These are phyloP conservation scores for Eucalyptus sideroxylon DNA, from an alignment of 345 rosid genomes.

Conservation along the genomic window DNA sequence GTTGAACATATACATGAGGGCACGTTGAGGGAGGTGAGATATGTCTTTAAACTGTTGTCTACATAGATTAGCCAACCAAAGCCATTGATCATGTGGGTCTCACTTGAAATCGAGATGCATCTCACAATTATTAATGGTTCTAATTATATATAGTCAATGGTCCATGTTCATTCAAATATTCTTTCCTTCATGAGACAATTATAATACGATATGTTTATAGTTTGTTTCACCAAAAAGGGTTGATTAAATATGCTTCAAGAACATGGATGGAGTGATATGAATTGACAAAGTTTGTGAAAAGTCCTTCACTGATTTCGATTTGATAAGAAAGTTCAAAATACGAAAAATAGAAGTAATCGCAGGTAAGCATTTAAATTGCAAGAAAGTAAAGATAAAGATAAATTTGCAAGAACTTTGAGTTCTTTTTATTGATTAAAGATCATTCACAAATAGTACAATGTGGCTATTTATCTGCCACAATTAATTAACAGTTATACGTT, in stretches of 20 bases:
- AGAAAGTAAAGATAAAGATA: not conserved
- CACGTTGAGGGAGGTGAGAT: not conserved
- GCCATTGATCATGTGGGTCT: not conserved
- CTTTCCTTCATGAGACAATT: not conserved
- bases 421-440: not conserved
- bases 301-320: not conserved
- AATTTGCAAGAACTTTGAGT: not conserved
- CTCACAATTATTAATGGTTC: not conserved
- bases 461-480: not conserved
- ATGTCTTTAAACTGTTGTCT: not conserved
- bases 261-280: not conserved
- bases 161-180: not conserved
- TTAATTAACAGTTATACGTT: too few species aligned
- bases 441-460: not conserved
- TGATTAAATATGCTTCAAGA: not conserved
- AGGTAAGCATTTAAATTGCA: not conserved
- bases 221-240: not conserved
- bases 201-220: not conserved
- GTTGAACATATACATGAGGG: not conserved
- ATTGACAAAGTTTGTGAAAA: fast-evolving
- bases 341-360: not conserved
- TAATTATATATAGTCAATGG: not conserved
- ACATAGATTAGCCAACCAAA: not conserved
- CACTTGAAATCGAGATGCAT: not conserved
- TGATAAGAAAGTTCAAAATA: not conserved